Conservation (phyloP, 108 stramenopile genomes). For the Cyclotella cryptica region DNA sequence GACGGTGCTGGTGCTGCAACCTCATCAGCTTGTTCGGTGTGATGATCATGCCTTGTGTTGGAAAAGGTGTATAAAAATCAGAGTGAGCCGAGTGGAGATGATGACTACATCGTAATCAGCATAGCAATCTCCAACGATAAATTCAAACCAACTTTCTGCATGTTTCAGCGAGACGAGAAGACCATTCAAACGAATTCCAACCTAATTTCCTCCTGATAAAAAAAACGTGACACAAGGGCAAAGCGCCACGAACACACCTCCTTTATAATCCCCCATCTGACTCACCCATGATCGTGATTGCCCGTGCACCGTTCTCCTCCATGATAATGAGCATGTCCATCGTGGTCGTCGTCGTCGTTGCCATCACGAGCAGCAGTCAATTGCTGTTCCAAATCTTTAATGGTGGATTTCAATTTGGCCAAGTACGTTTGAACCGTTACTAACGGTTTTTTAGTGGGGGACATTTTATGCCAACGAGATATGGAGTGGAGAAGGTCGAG, state of each 20-base stretch:
- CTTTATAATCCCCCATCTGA: background rate
- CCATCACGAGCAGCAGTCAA: conserved; percentile 44
- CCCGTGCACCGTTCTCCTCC: conserved; percentile 73
- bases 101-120: too few species aligned
- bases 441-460: too few species aligned
- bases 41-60: conserved; percentile 11
- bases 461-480: too few species aligned
- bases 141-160: too few species aligned
- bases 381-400: conserved; percentile 44
- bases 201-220: too few species aligned
- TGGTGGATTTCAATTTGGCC: conserved; percentile 52
- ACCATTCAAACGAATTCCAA: too few species aligned
- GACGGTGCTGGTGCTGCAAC: too few species aligned
- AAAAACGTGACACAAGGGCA: background rate
- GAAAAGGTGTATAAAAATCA: background rate
- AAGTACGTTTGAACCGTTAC: conserved; percentile 56
- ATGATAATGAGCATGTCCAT: conserved; percentile 84
- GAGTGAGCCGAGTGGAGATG: too few species aligned
- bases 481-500: too few species aligned
- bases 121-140: too few species aligned
- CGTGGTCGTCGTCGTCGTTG: conserved; percentile 56
- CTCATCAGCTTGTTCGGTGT: background rate
- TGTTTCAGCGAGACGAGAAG: too few species aligned
- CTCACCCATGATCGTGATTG: conserved; percentile 30
- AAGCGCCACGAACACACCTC: background rate